Conservation (phyloP, 129 eudicot species). For the Dittrichia graveolens region DNA sequence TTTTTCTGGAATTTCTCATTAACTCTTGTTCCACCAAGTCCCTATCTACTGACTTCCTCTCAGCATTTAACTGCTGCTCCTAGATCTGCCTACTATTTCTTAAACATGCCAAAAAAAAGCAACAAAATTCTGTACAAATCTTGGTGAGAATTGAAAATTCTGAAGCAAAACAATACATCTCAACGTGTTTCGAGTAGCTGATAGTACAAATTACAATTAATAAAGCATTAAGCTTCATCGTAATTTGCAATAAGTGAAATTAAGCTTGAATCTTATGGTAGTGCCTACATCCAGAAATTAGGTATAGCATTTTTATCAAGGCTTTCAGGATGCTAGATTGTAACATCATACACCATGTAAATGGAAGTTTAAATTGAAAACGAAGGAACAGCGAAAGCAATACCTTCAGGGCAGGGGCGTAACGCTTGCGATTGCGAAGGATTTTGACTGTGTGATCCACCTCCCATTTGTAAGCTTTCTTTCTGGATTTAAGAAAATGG, state of each 20-base stretch:
- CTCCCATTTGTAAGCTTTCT: slow-evolving; percentile 91
- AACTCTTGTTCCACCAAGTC: not conserved
- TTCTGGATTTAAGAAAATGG: slow-evolving; percentile 57
- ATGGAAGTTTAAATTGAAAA: not conserved
- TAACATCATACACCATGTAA: not conserved
- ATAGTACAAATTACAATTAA: not conserved
- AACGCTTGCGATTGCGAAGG: slow-evolving; percentile 76
- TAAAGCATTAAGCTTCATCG: not conserved
- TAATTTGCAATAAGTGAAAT: not conserved
- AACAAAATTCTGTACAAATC: not conserved
- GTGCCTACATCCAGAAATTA: not conserved
- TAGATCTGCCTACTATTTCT: too few species aligned
- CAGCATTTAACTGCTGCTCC: not conserved
- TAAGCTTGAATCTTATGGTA: not conserved
- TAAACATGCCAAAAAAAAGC: too few species aligned
- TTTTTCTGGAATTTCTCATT: not conserved
- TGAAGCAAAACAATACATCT: not conserved
- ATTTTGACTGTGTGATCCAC: slow-evolving; percentile 77
- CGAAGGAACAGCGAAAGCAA: not conserved
- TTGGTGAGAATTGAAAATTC: not conserved
- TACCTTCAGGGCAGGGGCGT: slow-evolving; percentile 87
- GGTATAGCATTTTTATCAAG: too few species aligned
- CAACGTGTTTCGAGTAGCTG: not conserved
- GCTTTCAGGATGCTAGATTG: not conserved
- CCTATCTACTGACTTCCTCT: not conserved